Base-by-base conservation (phyloP, 2,329 filamentous ascomycete species). In the Colletotrichum sp. region DNA sequence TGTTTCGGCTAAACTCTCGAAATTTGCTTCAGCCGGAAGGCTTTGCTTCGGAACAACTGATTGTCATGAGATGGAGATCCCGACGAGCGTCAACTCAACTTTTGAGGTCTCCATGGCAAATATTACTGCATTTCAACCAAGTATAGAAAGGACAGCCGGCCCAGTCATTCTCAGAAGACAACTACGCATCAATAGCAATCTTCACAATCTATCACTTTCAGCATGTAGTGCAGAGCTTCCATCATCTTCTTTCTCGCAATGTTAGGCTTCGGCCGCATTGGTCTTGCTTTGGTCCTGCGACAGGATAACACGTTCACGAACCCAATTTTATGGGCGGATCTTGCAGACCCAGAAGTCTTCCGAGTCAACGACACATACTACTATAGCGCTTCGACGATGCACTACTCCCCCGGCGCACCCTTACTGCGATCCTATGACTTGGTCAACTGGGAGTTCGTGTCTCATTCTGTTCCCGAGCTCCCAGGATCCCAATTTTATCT, bases 331-430 rank as follows among this genome's bases (percentile, higher is more conserved):
- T 90, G 86, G 84, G 83, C 89, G 76, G 89, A 90, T 77, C 83
- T 89, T 36, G 85, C 88, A 2, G 89, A 90, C 77, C 81, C 87
- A 16, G 88, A 90, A 74, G 83, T 90, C 30, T 85, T 89, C 78
- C 86, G 87, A 7, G 84, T 88, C 3, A 82, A 83, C 28, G 84
- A 88, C 78, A 83, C 84, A 2, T 90, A 79, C 68, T 90, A 86
- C 80, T 90, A 89, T 80, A 88, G 87, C 77, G 87, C 88, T 3
- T 90, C 88, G 3, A 89, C 85, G 1, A 88, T 90, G 79, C 86
- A 88, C 64, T 90, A 87, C 78, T 89, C 87, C 6, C 86, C 89
- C 8, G 89, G 89, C 7, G 89, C 89, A 0, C 89, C 89, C 0
- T 83, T 91, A 3, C 82, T 91, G 3, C 83, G 85, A 32, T 90